Evolutionary conservation across 2,329 filamentous ascomycete genomes (phyloP).

Genomic region (Cryphonectria naterciae): DNA sequence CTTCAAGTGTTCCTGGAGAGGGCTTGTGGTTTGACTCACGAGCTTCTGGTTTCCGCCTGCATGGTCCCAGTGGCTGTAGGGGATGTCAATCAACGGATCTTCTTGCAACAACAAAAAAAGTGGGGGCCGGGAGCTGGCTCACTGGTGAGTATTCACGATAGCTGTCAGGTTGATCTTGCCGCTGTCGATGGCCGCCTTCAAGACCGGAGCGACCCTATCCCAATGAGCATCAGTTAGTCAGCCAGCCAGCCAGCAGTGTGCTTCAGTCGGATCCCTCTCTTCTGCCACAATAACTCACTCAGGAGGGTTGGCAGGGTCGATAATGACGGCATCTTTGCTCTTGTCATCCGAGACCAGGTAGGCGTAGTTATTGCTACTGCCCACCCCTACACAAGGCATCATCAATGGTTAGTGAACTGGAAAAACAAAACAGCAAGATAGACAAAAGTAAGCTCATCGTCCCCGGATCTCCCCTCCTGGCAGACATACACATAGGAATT

Average conservation of each 20-base stretch:
- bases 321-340: slow-evolving; percentile 76
- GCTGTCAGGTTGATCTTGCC: slow-evolving; percentile 81
- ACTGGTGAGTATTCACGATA: slow-evolving; percentile 98
- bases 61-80: slow-evolving; percentile 83
- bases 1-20: too few species aligned
- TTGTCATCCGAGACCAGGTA: slow-evolving; percentile 81
- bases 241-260: background rate
- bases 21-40: slow-evolving; percentile 49
- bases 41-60: slow-evolving; percentile 88
- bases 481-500: slow-evolving; percentile 82
- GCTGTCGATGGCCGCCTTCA: slow-evolving; percentile 73
- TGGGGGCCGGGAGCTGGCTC: slow-evolving; percentile 42
- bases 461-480: background rate
- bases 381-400: slow-evolving; percentile 62
- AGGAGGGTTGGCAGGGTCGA: slow-evolving; percentile 78
- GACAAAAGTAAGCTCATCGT: background rate
- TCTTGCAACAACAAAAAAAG: too few species aligned
- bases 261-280: too few species aligned
- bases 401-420: background rate
- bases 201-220: slow-evolving; percentile 59
- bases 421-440: background rate
- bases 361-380: slow-evolving; percentile 80
- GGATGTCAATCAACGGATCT: slow-evolving; percentile 8
- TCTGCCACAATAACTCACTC: slow-evolving; percentile 59
- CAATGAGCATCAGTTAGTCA: background rate